Evolutionary conservation across 2,329 filamentous ascomycete species (phyloP).

Genomic region (Akanthomyces muscarius): DNA sequence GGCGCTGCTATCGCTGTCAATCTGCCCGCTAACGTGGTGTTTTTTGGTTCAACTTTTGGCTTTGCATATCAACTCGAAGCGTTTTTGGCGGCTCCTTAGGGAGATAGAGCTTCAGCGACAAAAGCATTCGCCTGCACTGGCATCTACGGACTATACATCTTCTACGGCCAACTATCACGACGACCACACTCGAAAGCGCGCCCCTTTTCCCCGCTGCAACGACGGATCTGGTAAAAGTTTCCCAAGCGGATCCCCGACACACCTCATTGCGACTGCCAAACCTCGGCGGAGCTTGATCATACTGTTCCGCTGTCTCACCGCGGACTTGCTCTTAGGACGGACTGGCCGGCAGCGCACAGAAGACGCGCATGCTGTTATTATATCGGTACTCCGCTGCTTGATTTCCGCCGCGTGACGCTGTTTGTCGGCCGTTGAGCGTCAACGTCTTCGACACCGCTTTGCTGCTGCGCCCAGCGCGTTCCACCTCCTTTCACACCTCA

Average conservation of each 20-base stretch:
- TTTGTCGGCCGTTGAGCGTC: background rate
- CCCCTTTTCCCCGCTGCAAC: background rate
- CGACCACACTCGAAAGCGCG: background rate
- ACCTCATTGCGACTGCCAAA: background rate
- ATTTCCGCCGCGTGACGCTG: background rate
- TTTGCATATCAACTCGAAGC: conserved; percentile 3
- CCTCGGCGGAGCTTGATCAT: background rate
- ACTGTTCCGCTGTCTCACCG: background rate
- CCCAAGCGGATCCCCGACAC: conserved; percentile 5
- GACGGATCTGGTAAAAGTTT: conserved; percentile 1
- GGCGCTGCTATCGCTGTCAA: background rate
- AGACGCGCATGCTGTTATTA: background rate
- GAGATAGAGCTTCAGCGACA: background rate
- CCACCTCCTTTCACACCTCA: background rate
- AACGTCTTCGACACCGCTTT: background rate
- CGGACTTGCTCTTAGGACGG: background rate
- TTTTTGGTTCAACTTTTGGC: conserved; percentile 10
- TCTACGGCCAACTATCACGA: background rate
- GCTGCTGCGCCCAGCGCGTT: background rate
- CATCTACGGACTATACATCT: background rate
- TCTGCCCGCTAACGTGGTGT: conserved; percentile 5
- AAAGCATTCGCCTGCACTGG: background rate
- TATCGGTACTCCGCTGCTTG: background rate
- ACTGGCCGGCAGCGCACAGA: background rate
- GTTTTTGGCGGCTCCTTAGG: background rate